phyloP scores from a whole-genome alignment of 23 red algal genomes.

The Cyanidioschyzon merolae region DNA sequence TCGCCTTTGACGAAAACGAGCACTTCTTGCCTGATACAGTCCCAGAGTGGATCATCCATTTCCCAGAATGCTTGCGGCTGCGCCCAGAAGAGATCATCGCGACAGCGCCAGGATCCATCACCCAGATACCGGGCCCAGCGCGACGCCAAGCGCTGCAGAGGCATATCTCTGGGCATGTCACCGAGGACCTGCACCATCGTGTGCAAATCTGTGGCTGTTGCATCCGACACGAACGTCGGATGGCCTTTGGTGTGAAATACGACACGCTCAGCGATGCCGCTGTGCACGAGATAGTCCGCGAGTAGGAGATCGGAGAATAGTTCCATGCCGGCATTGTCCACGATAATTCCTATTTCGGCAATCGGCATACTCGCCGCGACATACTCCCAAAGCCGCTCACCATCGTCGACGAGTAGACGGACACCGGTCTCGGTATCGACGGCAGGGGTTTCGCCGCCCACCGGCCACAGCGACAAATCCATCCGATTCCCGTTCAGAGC shows the following conservation, averaged over 20 bases:
- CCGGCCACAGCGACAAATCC: conserved; percentile 86
- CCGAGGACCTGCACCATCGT: conserved; percentile 34
- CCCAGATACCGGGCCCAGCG: conserved; percentile 41
- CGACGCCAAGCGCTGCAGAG: conserved; percentile 17
- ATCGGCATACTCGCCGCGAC: conserved; percentile 18
- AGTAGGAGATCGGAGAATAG: conserved; percentile 87
- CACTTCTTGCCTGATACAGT: conserved; percentile 8
- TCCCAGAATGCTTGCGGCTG: conserved; percentile 93
- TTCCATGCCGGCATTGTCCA: conserved; percentile 98
- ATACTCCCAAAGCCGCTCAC: conserved; percentile 28
- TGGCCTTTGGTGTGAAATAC: conserved; percentile 73
- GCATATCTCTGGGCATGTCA: background rate
- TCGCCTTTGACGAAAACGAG: conserved; percentile 94
- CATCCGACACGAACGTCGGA: conserved; percentile 93
- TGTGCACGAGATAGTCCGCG: conserved; percentile 54
- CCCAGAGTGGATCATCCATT: conserved; percentile 34
- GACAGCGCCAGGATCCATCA: conserved; percentile 38
- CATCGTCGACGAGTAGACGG: conserved; percentile 63
- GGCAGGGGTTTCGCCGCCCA: conserved; percentile 27
- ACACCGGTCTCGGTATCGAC: conserved; percentile 35
- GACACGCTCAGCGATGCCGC: conserved; percentile 32
- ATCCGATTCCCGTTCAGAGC: conserved; percentile 83
- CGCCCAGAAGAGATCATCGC: conserved; percentile 79
- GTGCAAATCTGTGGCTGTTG: conserved; percentile 74
- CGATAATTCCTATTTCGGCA: conserved; percentile 50